A percentile compares a stretch with the other conserved stretches of the same genome.
phyloP scores from a whole-genome alignment of 176 grass and related monocot species.

The Rhipidocladum racemiflorum region DNA sequence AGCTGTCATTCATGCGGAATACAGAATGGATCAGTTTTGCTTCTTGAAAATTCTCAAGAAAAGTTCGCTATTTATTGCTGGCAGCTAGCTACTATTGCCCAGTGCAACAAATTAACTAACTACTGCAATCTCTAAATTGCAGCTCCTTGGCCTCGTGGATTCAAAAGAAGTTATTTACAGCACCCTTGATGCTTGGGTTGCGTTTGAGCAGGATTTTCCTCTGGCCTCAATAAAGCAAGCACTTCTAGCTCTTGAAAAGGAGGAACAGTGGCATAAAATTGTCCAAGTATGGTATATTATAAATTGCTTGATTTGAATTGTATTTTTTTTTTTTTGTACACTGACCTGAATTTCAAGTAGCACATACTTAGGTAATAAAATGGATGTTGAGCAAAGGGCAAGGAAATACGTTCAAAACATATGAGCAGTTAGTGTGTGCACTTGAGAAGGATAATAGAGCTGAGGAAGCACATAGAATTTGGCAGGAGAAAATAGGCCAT shows the following conservation, averaged over 20 bases:
- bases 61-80: neutral
- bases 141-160: constrained; percentile 79
- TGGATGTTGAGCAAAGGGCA: constrained; percentile 97
- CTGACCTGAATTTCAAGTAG: neutral
- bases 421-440: constrained; percentile 70
- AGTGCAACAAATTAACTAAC: constrained; percentile 16
- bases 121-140: constrained; percentile 5
- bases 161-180: constrained; percentile 80
- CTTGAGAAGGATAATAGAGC: constrained; percentile 97
- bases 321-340: constrained; percentile 29
- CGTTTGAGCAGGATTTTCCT: constrained; percentile 75
- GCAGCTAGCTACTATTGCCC: neutral
- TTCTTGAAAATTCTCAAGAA: neutral
- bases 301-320: constrained; percentile 11
- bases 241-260: constrained; percentile 71
- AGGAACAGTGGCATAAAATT: constrained; percentile 90
- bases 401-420: constrained; percentile 79
- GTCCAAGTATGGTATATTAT: constrained; percentile 54
- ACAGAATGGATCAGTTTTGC: neutral
- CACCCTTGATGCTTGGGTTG: constrained; percentile 90
- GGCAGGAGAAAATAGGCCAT: constrained; percentile 70
- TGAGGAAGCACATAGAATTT: constrained; percentile 82
- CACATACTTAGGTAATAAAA: constrained; percentile 64
- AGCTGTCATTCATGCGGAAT: neutral
- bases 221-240: constrained; percentile 62